Percentiles rank a stretch among this genome's conserved stretches.
Evolutionary conservation across 2,329 filamentous ascomycete genomes (phyloP).

Genomic region (Nothophoma quercina): DNA sequence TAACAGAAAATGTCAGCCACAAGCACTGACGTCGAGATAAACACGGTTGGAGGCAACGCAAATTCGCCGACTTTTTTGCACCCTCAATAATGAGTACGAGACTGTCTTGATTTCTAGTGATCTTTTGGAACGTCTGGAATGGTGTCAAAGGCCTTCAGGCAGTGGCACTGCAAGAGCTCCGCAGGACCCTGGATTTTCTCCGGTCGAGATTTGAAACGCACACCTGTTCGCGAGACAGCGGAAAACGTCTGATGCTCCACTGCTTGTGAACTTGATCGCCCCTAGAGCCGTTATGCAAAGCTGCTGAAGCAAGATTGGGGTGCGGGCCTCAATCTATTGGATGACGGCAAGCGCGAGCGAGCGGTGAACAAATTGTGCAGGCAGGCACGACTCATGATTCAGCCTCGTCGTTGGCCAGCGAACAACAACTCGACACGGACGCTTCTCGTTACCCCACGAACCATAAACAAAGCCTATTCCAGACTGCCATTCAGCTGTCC

Average conservation of each 20-base stretch:
- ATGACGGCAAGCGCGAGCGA: conserved; percentile 1
- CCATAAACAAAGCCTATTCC: conserved; percentile 19
- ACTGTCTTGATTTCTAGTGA: too few relatives aligned
- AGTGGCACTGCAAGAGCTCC: too few relatives aligned
- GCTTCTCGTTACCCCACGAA: conserved; percentile 3
- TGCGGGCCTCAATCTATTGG: conserved; percentile 8
- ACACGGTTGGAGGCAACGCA: too few relatives aligned
- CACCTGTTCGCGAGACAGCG: conserved; percentile 13
- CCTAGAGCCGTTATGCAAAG: conserved; percentile 14
- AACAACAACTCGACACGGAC: conserved; percentile 9
- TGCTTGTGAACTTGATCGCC: conserved; percentile 18
- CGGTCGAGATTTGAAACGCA: conserved; percentile 20
- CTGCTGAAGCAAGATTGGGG: conserved; percentile 10
- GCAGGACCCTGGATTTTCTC: conserved; percentile 15
- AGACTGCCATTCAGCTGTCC: conserved; percentile 19
- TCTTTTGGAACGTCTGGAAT: too few relatives aligned
- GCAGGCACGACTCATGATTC: conserved; percentile 5
- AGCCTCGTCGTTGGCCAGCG: conserved; percentile 3
- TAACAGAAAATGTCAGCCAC: too few relatives aligned
- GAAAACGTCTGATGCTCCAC: conserved; percentile 6
- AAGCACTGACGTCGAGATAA: background rate
- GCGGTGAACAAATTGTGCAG: conserved; percentile 14
- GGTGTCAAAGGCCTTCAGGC: too few relatives aligned
- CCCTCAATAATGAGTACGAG: too few relatives aligned
- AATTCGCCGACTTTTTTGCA: too few relatives aligned